Evolutionary conservation across 176 grass and related monocot genomes (phyloP).

Genomic region (Oryza australiensis): DNA sequence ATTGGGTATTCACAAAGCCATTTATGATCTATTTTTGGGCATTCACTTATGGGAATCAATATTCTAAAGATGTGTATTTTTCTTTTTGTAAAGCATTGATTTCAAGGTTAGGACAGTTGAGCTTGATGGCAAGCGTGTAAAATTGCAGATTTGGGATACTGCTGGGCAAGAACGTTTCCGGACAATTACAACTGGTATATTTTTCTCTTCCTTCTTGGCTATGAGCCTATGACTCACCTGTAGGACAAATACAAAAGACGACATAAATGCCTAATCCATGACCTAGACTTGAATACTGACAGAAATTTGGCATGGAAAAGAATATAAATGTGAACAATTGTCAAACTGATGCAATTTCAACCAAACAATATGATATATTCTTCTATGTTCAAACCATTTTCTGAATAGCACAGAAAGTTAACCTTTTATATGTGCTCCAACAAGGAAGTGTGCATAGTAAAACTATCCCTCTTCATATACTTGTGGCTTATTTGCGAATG

Average conservation of each 20-base stretch:
- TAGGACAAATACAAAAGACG: neutral
- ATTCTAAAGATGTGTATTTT: constrained; percentile 5
- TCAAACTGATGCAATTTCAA: neutral
- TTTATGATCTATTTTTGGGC: neutral
- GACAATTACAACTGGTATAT: constrained; percentile 83
- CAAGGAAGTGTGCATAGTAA: neutral
- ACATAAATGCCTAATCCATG: neutral
- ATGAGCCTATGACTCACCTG: neutral
- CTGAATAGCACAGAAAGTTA: neutral
- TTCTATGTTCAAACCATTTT: neutral
- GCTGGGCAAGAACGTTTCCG: constrained; percentile 92
- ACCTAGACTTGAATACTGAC: neutral
- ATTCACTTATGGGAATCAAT: constrained; percentile 16
- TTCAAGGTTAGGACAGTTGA: constrained; percentile 90
- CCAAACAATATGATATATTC: neutral
- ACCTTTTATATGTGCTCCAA: neutral
- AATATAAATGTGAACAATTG: neutral
- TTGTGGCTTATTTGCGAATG: neutral
- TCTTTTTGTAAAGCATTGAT: constrained; percentile 64
- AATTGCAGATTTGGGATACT: constrained; percentile 93
- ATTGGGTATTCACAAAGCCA: constrained; percentile 37
- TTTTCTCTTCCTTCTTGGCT: constrained; percentile 8
- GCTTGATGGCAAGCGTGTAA: constrained; percentile 86
- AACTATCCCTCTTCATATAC: neutral
- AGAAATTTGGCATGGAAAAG: neutral